Evolutionary conservation across 768 basidiomycete species (phyloP), one percentile per base, ranked within the genome.

Genomic region (Boletus rubescentipes): DNA sequence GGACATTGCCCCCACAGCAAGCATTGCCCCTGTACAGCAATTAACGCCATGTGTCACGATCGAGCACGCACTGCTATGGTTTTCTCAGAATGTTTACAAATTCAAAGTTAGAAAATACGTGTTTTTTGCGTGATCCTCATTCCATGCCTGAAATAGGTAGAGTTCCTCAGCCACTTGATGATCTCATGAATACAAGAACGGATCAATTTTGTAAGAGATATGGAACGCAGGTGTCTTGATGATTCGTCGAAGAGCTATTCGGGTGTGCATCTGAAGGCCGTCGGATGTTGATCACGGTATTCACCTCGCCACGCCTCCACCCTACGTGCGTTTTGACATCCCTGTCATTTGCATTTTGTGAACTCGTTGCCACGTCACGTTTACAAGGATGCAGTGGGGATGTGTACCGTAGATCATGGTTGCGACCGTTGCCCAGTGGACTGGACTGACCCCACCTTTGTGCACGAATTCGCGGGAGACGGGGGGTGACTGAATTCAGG

Each of bases 21-120:
- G n/a, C 16, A 66, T 59, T 60, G 63, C 58, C 9, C 6, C 2
- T 8, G 58, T 63, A 63, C 55, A 64, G 63, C 61, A 55, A 54
- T 61, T 49, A 55, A 9, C n/a, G n/a, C 15, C 30, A 21, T 47
- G 15, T 39, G 40, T 39, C 51, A 43, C 21, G 8, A 31, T 23
- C 16, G 21, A 34, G 14, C 14, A 32, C 48, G 10, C 31, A 10
- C 18, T 29, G 46, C 55, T 32, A 41, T 38, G 40, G 14, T 58
- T 11, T 38, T 21, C 40, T 6, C 23, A 4, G 30, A 42, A 23
- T 0, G 12, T 30, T 20, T n/a, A 9, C 15, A 43, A 15, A n/a
- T 12, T 3, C 15, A 46, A 23, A 16, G n/a, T 11, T 15, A 34
- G 9, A 16, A 8, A 4, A 14, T 6, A 15, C 14, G 32, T 11